Percentiles rank a stretch among this genome's conserved stretches.
Evolutionary conservation across 2,329 filamentous ascomycete genomes (phyloP).

Genomic region (Myrmaecium sp.): DNA sequence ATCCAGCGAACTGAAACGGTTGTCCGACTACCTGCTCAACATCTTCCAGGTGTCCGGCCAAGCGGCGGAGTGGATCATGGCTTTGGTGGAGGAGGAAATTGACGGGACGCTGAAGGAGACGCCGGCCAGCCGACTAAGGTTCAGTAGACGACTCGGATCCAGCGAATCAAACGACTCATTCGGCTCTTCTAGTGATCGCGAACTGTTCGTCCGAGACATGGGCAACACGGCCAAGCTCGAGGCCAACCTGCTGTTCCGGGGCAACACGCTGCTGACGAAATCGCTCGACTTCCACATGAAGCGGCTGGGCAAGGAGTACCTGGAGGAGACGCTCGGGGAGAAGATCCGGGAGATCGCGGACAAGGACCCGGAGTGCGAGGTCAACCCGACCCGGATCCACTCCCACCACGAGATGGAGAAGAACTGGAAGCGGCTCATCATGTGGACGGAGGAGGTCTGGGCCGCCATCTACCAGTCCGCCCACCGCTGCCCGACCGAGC

Average conservation of each 20-base stretch:
- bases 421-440: slow-evolving; percentile 66
- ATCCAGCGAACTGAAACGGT: slow-evolving; percentile 56
- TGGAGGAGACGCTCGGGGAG: slow-evolving; percentile 72
- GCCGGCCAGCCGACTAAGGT: slow-evolving; percentile 48
- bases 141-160: slow-evolving; percentile 53
- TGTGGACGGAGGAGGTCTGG: slow-evolving; percentile 71
- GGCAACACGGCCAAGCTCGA: slow-evolving; percentile 67
- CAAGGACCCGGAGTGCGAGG: slow-evolving; percentile 80
- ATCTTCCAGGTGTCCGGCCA: slow-evolving; percentile 87
- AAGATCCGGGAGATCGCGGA: slow-evolving; percentile 83
- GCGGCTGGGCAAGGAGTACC: slow-evolving; percentile 76
- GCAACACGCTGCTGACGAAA: slow-evolving; percentile 87
- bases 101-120: slow-evolving; percentile 78
- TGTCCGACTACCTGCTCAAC: slow-evolving; percentile 77
- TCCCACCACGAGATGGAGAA: slow-evolving; percentile 55
- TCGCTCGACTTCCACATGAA: slow-evolving; percentile 93
- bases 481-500: slow-evolving; percentile 57
- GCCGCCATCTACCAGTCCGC: slow-evolving; percentile 63
- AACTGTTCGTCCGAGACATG: slow-evolving; percentile 59
- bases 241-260: slow-evolving; percentile 85
- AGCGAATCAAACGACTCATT: slow-evolving; percentile 46
- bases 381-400: slow-evolving; percentile 67
- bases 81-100: slow-evolving; percentile 90
- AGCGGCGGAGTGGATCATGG: slow-evolving; percentile 78
- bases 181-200: slow-evolving; percentile 40